Evolutionary conservation across 2,329 filamentous ascomycete genomes (phyloP).

Genomic region (Fusarium pininemorale): DNA sequence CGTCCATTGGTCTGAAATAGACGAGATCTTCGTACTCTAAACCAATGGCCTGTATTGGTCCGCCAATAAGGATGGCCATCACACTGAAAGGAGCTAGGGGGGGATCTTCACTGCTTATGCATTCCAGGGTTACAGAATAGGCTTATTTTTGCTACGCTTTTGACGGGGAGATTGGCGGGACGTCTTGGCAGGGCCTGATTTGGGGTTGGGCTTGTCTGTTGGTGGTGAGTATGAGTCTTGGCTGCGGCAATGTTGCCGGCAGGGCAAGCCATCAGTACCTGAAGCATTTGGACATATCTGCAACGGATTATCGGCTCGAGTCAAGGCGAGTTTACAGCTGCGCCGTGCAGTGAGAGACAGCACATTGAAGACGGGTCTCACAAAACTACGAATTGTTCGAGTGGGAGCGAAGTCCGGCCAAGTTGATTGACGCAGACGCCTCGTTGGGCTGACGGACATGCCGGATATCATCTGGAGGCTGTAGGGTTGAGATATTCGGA

Average conservation of each 20-base stretch:
- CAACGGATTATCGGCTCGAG: too few relatives aligned
- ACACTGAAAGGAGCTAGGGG: neutral
- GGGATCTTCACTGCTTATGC: neutral
- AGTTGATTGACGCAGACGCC: accelerated
- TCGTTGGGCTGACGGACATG: neutral
- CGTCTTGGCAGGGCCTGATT: neutral
- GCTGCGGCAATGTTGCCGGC: neutral
- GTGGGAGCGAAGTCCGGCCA: neutral
- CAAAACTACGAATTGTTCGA: too few relatives aligned
- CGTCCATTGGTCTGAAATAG: neutral
- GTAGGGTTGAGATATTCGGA: neutral
- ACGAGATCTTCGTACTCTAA: neutral
- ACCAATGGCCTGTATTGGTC: neutral
- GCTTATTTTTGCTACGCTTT: neutral
- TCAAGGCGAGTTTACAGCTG: too few relatives aligned
- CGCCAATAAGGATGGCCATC: neutral
- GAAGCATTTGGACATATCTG: neutral
- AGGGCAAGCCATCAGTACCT: neutral
- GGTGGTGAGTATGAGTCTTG: neutral
- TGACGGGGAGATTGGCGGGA: neutral
- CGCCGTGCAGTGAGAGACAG: too few relatives aligned
- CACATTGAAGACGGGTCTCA: too few relatives aligned
- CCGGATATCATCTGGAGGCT: neutral
- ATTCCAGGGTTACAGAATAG: neutral
- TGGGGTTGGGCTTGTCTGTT: neutral